Conservation (phyloP, 1,139 yeast species). For the Kodamaea plutei region DNA sequence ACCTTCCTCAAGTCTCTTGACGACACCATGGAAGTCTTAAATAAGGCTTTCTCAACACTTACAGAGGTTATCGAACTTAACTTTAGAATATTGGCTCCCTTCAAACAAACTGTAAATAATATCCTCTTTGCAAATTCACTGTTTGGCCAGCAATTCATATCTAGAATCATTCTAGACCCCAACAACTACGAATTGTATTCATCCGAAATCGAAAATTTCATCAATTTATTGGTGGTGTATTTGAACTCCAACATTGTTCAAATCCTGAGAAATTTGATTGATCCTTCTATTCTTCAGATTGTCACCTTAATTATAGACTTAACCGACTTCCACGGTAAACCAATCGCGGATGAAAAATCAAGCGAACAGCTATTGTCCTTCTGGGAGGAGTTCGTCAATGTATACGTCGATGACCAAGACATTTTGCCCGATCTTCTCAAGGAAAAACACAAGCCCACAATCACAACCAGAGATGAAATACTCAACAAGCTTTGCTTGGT, state of each 20-base stretch:
- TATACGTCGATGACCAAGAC: slow-evolving; percentile 53
- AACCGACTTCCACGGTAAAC: slow-evolving; percentile 56
- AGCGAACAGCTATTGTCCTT: slow-evolving; percentile 69
- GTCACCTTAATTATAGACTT: slow-evolving; percentile 51
- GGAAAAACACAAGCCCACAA: slow-evolving; percentile 19
- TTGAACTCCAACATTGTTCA: slow-evolving; percentile 50
- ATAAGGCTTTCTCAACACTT: slow-evolving; percentile 31
- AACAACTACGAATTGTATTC: slow-evolving; percentile 30
- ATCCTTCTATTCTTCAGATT: slow-evolving; percentile 35
- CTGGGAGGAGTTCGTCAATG: slow-evolving; percentile 76
- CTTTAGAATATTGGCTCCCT: slow-evolving; percentile 34
- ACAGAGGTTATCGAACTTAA: slow-evolving; percentile 47
- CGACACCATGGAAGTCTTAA: slow-evolving; percentile 19
- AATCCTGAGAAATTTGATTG: slow-evolving; percentile 43
- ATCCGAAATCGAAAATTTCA: slow-evolving; percentile 45
- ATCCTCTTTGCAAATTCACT: slow-evolving; percentile 37
- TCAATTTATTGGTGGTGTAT: slow-evolving; percentile 49
- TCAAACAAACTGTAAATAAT: slow-evolving; percentile 18
- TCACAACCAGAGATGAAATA: slow-evolving; percentile 29
- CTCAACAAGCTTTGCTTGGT: slow-evolving; percentile 46
- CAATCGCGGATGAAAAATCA: slow-evolving; percentile 63
- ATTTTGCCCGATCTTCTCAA: slow-evolving; percentile 30
- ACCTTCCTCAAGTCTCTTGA: slow-evolving; percentile 11
- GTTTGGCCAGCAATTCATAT: slow-evolving; percentile 38
- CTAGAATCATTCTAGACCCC: slow-evolving; percentile 18